Evolutionary conservation across 768 basidiomycete species (phyloP).

Genomic region (Boletus speciosus): DNA sequence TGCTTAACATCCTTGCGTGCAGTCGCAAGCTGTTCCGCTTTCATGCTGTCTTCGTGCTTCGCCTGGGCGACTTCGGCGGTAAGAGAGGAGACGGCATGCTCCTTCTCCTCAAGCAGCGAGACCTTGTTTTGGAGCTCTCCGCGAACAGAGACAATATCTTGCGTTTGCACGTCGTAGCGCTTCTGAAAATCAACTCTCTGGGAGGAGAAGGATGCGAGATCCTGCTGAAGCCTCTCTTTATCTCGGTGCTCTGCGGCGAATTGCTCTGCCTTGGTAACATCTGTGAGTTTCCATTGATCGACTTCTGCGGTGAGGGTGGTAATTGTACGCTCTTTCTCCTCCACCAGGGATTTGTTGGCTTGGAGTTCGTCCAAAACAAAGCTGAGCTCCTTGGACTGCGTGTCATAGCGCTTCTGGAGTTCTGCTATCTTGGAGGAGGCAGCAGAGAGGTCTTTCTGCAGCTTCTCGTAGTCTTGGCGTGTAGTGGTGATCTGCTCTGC

Average conservation of each 20-base stretch:
- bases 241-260: neutral
- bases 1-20: neutral
- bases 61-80: neutral
- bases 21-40: neutral
- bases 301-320: neutral
- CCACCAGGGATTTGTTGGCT: neutral
- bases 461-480: neutral
- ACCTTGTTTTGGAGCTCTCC: neutral
- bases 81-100: neutral
- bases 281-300: neutral
- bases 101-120: slow-evolving; percentile 2
- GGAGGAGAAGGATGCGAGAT: neutral
- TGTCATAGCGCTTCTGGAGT: neutral
- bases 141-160: neutral
- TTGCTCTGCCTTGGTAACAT: neutral
- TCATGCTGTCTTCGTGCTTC: neutral
- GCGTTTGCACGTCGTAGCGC: neutral
- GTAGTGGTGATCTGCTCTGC: neutral
- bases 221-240: neutral
- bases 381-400: neutral
- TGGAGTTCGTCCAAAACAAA: neutral
- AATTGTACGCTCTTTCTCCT: neutral
- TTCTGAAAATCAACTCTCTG: neutral
- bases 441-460: neutral
- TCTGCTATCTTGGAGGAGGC: neutral